Conservation (phyloP, 1,139 yeast genomes). For the Kodamaea fungicola region DNA sequence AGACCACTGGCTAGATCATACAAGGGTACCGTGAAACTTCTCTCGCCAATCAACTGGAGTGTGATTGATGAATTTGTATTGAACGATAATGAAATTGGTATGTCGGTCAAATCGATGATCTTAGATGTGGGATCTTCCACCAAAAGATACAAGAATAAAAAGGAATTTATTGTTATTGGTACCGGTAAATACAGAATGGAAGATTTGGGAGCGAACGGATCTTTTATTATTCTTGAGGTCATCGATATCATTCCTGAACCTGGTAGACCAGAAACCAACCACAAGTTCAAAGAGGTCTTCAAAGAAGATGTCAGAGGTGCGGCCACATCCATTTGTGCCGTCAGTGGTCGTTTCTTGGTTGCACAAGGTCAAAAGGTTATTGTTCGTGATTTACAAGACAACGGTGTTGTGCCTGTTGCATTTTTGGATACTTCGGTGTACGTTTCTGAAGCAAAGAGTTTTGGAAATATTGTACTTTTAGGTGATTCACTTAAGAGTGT, state of each 20-base stretch:
- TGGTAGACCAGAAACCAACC: conserved; percentile 79
- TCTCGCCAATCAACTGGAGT: conserved; percentile 76
- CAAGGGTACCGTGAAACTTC: conserved; percentile 58
- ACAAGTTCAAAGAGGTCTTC: conserved; percentile 71
- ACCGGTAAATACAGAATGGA: conserved; percentile 77
- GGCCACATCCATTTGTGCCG: conserved; percentile 71
- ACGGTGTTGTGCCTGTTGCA: conserved; percentile 89
- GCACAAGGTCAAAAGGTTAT: conserved; percentile 88
- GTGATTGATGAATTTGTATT: conserved; percentile 69
- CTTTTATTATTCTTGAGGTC: conserved; percentile 70
- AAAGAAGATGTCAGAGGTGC: conserved; percentile 84
- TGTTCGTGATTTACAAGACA: conserved; percentile 80
- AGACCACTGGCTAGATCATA: conserved; percentile 51
- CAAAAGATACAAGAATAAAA: conserved; percentile 52
- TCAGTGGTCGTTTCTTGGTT: conserved; percentile 79
- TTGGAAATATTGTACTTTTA: conserved; percentile 72
- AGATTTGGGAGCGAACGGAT: conserved; percentile 79
- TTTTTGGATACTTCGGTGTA: conserved; percentile 82
- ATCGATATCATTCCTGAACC: conserved; percentile 90
- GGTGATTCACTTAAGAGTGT: conserved; percentile 83
- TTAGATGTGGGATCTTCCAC: conserved; percentile 48
- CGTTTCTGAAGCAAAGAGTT: conserved; percentile 74
- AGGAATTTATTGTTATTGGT: conserved; percentile 76
- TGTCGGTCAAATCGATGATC: conserved; percentile 56
- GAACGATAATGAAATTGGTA: conserved; percentile 64